Evolutionary conservation across 768 basidiomycete genomes (phyloP).

Genomic region (Mycena filopes): DNA sequence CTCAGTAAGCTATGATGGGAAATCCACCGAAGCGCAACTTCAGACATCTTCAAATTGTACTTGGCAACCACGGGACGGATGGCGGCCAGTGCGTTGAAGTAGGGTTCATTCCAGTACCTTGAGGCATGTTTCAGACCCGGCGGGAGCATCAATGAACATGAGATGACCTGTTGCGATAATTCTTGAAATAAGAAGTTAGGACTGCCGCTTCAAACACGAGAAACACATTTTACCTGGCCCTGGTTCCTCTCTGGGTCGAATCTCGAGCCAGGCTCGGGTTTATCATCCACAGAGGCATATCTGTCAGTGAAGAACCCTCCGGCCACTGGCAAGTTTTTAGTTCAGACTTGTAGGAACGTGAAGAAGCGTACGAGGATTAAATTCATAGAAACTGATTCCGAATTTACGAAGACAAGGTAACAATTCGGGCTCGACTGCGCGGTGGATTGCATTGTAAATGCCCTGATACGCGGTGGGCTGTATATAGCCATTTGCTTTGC

Average conservation of each 20-base stretch:
- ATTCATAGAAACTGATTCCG: slow-evolving; percentile 65
- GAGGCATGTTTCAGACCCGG: slow-evolving; percentile 1
- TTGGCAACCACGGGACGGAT: slow-evolving; percentile 58
- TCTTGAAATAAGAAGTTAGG: slow-evolving; percentile 32
- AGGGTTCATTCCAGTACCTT: slow-evolving; percentile 65
- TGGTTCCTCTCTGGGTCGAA: slow-evolving; percentile 60
- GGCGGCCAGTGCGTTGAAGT: slow-evolving; percentile 59
- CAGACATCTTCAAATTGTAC: slow-evolving; percentile 58
- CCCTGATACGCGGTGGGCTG: slow-evolving; percentile 67
- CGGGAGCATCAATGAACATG: slow-evolving; percentile 37
- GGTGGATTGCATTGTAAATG: slow-evolving; percentile 54
- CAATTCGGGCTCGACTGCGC: slow-evolving; percentile 54
- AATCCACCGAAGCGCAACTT: slow-evolving; percentile 71
- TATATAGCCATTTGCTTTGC: slow-evolving; percentile 63
- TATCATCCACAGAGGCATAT: slow-evolving; percentile 51
- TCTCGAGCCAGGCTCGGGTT: slow-evolving; percentile 62
- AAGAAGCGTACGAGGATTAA: slow-evolving; percentile 58
- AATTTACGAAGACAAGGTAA: slow-evolving; percentile 69
- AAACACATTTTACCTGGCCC: slow-evolving; percentile 52
- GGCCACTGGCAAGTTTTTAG: slow-evolving; percentile 53
- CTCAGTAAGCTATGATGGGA: slow-evolving; percentile 65
- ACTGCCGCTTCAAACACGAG: background rate
- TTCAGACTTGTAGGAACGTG: background rate
- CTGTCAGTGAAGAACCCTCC: slow-evolving; percentile 71
- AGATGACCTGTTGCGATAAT: slow-evolving; percentile 50